A percentile compares a stretch with the other conserved stretches of the same genome.
Conservation (phyloP, 1,284 basidiomycete species). For the Cutaneotrichosporon arboriforme region DNA sequence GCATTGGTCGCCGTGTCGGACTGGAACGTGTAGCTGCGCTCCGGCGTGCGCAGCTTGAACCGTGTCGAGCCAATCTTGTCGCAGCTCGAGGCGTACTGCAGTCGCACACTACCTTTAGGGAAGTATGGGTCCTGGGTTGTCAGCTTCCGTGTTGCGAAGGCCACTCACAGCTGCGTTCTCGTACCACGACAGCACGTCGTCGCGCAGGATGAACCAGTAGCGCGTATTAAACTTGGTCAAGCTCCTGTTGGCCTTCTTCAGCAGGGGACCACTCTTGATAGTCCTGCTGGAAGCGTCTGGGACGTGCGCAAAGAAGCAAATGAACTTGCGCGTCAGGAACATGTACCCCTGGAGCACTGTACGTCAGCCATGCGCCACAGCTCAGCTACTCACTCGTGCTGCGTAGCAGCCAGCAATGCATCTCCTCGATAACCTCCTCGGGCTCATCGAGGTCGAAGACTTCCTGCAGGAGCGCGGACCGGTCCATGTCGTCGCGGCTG, state of each 20-base stretch:
- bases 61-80: constrained; percentile 68
- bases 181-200: constrained; percentile 90
- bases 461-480: constrained; percentile 65
- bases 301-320: constrained; percentile 97
- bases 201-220: constrained; percentile 91
- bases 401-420: constrained; percentile 81
- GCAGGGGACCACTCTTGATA: constrained; percentile 75
- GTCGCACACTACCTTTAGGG: constrained; percentile 85
- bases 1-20: constrained; percentile 74
- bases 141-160: background rate
- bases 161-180: constrained; percentile 73
- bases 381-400: constrained; percentile 65
- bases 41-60: constrained; percentile 72
- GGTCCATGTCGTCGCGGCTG: background rate
- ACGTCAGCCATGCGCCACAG: background rate
- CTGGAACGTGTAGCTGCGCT: constrained; percentile 64
- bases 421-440: constrained; percentile 78
- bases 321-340: constrained; percentile 83
- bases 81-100: constrained; percentile 85
- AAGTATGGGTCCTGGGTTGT: constrained; percentile 80
- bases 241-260: constrained; percentile 68
- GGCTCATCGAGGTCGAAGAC: constrained; percentile 74
- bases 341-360: constrained; percentile 91
- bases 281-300: constrained; percentile 73
- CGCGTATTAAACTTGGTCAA: constrained; percentile 77